Base-by-base conservation (phyloP, 2,329 filamentous ascomycete genomes). In the Penicillium janthinellum region DNA sequence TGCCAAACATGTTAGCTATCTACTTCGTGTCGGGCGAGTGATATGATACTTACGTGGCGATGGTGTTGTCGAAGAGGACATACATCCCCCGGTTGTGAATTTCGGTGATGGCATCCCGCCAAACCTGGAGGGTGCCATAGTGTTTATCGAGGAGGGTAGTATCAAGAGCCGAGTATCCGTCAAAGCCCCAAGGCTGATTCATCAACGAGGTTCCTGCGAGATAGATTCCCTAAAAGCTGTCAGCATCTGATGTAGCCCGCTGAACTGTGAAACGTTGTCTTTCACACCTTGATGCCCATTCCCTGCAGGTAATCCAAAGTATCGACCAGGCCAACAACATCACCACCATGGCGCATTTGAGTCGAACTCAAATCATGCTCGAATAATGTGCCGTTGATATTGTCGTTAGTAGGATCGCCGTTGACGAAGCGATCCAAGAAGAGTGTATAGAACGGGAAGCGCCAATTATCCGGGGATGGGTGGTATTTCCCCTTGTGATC, bases 401-500 rank as follows among this genome's bases (percentile, higher is more conserved):
- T 82, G 69, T 89, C 86, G 68, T 89, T 89, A 5, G 77, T 78
- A 6, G 86, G 86, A 65, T 88, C 83, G 41, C 86, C 86, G 65
- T 89, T 88, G 52, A 87, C 85, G 66, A 84, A 88, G 60, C 85
- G 78, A 71, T 89, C 86, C 20, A 88, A 72, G 69, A 88, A 87
- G 45, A 89, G 75, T 15, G 85, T 87, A 70, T 89, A 89, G 69
- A 88, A 85, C 0, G 87, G 87, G 59, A 89, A 82, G 22, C 87
- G 80, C 86, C 87, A 89, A 65, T 85, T 88, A 0, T 76, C 68
- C 1, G 86, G 86, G 20, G 86, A 88, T 0, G 77, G 72, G 11
- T 75, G 67, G 64, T 84, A 88, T 34, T 64, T 67, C 25, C 63
- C 62, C 5, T 57, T 28, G 11, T 86, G 83, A 62, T 79, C 74